Percentiles rank a stretch among this genome's conserved stretches.
Evolutionary conservation across 1,139 yeast species (phyloP).

Genomic region (Nakaseomyces delphensis): DNA sequence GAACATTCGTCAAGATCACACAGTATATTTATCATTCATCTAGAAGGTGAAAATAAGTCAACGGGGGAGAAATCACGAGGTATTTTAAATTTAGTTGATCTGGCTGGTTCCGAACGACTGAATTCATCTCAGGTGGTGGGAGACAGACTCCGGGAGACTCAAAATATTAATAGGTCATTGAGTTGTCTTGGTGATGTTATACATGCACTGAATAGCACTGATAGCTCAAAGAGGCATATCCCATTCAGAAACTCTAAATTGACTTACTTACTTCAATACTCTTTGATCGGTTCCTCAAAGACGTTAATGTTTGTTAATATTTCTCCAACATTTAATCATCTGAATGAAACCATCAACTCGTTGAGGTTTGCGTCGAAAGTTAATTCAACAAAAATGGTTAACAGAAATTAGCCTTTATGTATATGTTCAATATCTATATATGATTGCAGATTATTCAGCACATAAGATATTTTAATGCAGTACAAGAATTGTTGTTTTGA

Average conservation of each 20-base stretch:
- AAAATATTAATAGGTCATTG: conserved; percentile 78
- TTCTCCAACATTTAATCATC: conserved; percentile 56
- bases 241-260: conserved; percentile 55
- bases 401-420: conserved; percentile 10
- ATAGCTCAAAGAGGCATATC: conserved; percentile 34
- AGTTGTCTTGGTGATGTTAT: conserved; percentile 91
- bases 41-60: conserved; percentile 45
- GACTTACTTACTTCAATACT: conserved; percentile 75
- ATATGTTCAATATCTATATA: no score
- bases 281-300: conserved; percentile 78
- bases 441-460: no score
- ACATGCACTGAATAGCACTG: conserved; percentile 47
- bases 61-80: conserved; percentile 52
- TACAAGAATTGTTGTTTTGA: neutral
- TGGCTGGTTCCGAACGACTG: conserved; percentile 89
- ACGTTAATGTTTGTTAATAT: conserved; percentile 91
- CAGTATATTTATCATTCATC: conserved; percentile 60
- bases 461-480: no score
- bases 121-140: conserved; percentile 69
- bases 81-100: conserved; percentile 62
- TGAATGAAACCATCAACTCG: conserved; percentile 74
- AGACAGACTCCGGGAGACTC: conserved; percentile 77
- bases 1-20: conserved; percentile 69
- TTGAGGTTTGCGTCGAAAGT: conserved; percentile 85
- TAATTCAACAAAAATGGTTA: conserved; percentile 41